Conservation (phyloP, 805 yeast genomes). For the Wickerhamomyces alni region DNA sequence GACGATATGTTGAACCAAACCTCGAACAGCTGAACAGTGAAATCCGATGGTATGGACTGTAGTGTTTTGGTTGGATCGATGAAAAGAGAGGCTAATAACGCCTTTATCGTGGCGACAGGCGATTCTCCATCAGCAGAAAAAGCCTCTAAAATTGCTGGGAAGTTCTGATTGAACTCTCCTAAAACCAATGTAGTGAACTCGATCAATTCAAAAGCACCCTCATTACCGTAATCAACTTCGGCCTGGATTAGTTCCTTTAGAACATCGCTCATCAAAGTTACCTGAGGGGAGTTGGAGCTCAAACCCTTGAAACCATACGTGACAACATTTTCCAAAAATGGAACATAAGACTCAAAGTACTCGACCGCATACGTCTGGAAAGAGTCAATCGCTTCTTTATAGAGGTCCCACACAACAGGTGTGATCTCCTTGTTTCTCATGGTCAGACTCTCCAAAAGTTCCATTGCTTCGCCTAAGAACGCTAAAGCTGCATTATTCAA, state of each 20-base stretch:
- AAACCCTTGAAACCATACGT: conserved; percentile 39
- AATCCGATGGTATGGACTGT: conserved; percentile 37
- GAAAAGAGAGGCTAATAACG: conserved; percentile 55
- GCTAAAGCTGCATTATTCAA: conserved; percentile 53
- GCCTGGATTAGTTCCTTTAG: conserved; percentile 14
- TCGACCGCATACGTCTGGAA: conserved; percentile 57
- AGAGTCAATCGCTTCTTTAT: conserved; percentile 40
- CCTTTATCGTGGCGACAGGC: conserved; percentile 46
- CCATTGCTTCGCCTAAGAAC: conserved; percentile 58
- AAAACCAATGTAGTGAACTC: conserved; percentile 17
- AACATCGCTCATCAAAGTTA: conserved; percentile 10
- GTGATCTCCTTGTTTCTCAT: conserved; percentile 42
- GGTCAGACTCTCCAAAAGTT: conserved; percentile 50
- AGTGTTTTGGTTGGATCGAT: conserved; percentile 56
- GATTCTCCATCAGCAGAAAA: conserved; percentile 25
- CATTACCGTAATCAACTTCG: conserved; percentile 26
- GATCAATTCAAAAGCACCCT: conserved; percentile 28
- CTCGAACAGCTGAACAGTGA: conserved; percentile 44
- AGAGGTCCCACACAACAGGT: conserved; percentile 48
- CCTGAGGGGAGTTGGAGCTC: conserved; percentile 13
- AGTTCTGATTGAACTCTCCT: conserved; percentile 11
- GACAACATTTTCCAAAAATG: conserved; percentile 52
- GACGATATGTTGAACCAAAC: conserved; percentile 57
- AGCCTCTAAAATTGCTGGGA: conserved; percentile 9
- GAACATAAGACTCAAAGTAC: conserved; percentile 48